Percentiles rank a stretch among this genome's conserved stretches.
phyloP scores from a whole-genome alignment of 805 yeast genomes.

The Yarrowia sp. region DNA sequence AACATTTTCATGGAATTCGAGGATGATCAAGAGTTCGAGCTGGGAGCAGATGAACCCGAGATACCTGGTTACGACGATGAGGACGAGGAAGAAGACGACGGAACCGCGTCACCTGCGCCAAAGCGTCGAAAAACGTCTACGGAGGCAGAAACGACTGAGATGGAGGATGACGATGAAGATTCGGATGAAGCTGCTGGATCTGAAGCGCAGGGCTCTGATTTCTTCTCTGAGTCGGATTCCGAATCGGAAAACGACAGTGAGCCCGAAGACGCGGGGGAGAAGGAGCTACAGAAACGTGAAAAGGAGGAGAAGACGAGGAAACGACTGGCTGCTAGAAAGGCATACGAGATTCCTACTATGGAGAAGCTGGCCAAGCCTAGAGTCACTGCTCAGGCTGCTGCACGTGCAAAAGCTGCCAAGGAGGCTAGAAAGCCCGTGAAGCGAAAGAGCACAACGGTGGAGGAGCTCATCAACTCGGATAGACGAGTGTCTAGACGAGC shows the following conservation, averaged over 20 bases:
- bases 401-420: slow-evolving; percentile 25
- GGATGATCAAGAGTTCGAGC: slow-evolving; percentile 54
- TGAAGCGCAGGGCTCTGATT: slow-evolving; percentile 53
- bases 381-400: slow-evolving; percentile 40
- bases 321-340: slow-evolving; percentile 48
- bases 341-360: slow-evolving; percentile 50
- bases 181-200: slow-evolving; percentile 53
- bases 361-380: slow-evolving; percentile 48
- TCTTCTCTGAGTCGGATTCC: slow-evolving; percentile 24
- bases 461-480: slow-evolving; percentile 57
- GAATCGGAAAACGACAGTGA: slow-evolving; percentile 36
- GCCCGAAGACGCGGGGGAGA: slow-evolving; percentile 65
- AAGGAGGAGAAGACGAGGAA: slow-evolving; percentile 47
- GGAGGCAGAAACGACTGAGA: slow-evolving; percentile 34
- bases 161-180: slow-evolving; percentile 54
- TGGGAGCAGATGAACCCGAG: slow-evolving; percentile 43
- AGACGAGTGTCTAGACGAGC: slow-evolving; percentile 80
- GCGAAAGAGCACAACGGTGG: slow-evolving; percentile 50
- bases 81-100: slow-evolving; percentile 42
- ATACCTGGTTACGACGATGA: slow-evolving; percentile 37
- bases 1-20: slow-evolving; percentile 55
- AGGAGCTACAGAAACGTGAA: slow-evolving; percentile 59
- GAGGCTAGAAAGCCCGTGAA: slow-evolving; percentile 33
- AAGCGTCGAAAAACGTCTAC: slow-evolving; percentile 31
- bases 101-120: slow-evolving; percentile 17